A percentile compares a stretch with the other conserved stretches of the same genome.
phyloP scores from a whole-genome alignment of 2,329 filamentous ascomycete genomes.

The Stagonosporopsis vannaccii region DNA sequence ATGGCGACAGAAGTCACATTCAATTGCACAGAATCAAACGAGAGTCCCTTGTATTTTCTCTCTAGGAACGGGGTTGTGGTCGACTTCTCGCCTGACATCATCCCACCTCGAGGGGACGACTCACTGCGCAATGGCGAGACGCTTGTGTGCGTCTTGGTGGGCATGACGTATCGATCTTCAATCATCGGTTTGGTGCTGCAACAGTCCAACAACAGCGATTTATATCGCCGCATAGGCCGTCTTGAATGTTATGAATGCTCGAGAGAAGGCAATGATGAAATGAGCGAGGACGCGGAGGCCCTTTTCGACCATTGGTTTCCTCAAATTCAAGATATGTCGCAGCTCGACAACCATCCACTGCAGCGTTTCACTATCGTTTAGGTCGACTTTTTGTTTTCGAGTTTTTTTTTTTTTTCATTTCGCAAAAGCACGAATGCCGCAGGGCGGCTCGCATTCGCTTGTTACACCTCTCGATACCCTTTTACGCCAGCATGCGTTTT shows the following conservation, averaged over 20 bases:
- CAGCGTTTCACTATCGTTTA: constrained; percentile 42
- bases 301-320: constrained; percentile 48
- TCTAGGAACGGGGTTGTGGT: constrained; percentile 39
- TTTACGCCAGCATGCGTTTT: constrained; percentile 1
- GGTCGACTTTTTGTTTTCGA: background rate
- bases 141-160: constrained; percentile 42
- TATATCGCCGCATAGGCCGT: constrained; percentile 44
- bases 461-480: constrained; percentile 17
- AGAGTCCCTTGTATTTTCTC: constrained; percentile 32
- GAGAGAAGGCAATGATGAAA: constrained; percentile 32
- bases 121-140: constrained; percentile 38
- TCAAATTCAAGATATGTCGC: constrained; percentile 47
- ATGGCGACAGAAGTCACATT: constrained; percentile 45
- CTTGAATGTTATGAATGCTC: constrained; percentile 49
- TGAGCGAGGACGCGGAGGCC: constrained; percentile 46
- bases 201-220: constrained; percentile 23
- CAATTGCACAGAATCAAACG: constrained; percentile 8
- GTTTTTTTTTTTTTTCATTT: background rate
- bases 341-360: constrained; percentile 42
- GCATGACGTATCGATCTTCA: constrained; percentile 48
- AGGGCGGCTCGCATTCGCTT: constrained; percentile 11
- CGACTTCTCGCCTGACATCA: constrained; percentile 44
- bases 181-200: constrained; percentile 46
- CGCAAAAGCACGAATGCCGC: constrained; percentile 1
- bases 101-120: constrained; percentile 37